Base-by-base conservation (phyloP, 2,329 filamentous ascomycete genomes). In the Aspergillus fumigatiaffinis region DNA sequence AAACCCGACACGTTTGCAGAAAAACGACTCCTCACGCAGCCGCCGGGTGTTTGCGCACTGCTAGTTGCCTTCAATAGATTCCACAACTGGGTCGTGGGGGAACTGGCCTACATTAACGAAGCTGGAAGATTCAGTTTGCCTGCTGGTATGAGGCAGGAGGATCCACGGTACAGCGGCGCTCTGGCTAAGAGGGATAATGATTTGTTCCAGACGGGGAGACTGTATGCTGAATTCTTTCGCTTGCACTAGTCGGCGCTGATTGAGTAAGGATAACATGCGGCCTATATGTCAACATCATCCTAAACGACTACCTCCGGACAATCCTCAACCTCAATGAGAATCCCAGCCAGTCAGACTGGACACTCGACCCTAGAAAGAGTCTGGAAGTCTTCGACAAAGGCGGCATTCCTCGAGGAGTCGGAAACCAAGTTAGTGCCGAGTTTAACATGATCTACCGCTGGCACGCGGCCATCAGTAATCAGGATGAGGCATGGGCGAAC, bases 391-490 rank as follows among this genome's bases (percentile, higher is more conserved):
- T 53, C 12, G 51, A 53, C 46, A 38, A 50, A 4, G 41, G 71
- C 20, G 71, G 71, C 6, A 68, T 74, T 20, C 69, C 75, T 1
- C 66, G 74, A 25, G 80, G 75, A 2, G 71, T 75, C 4, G 80
- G 81, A 7, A 83, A 83, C 60, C 80, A 82, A 59, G 78, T 80
- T 48, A 76, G 75, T 5, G 76, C 77, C 28, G 81, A 83, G 60
- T 83, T 83, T 66, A 82, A 83, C 60, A 68, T 83, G 38, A 72
- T 82, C 6, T 83, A 83, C 61, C 74, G 80, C 4, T 82, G 79
- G 75, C 80, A 82, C 59, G 71, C 75, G 38, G 71, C 76, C 5
- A 71, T 80, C 4, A 79, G 75, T 3, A 57, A 66, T 28, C 68
- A 70, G 17, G 79, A 82, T 60, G 79, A 79, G 56, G 66, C 73